Conservation (phyloP, 306 rosid genomes). For the Quercus glauca region DNA sequence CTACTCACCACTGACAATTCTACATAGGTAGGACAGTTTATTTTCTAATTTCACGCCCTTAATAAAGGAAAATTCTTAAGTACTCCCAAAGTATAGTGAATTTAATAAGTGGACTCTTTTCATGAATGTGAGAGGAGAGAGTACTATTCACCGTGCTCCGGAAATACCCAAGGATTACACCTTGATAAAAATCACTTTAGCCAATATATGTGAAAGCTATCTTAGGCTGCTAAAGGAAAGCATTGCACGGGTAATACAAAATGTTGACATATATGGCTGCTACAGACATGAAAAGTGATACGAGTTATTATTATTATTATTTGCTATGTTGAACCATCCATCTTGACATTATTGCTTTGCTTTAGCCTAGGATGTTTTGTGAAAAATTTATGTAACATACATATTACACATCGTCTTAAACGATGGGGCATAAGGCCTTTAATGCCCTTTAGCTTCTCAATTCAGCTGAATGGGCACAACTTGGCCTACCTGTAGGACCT, state of each 20-base stretch:
- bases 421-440: slow-evolving; percentile 9
- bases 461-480: slow-evolving; percentile 16
- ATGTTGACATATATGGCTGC: background rate
- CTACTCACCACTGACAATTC: background rate
- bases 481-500: slow-evolving; percentile 32
- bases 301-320: background rate
- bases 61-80: background rate
- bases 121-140: too few species aligned
- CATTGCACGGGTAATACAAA: background rate
- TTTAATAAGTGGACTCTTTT: too few species aligned
- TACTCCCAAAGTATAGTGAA: too few species aligned
- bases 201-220: background rate
- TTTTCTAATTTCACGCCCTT: background rate
- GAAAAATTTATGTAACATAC: background rate
- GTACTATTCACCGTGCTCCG: too few species aligned
- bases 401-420: background rate
- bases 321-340: background rate
- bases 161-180: background rate
- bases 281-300: background rate
- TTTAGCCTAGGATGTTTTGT: background rate
- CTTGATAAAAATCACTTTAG: background rate
- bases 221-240: background rate
- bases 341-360: background rate
- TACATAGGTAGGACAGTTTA: background rate
- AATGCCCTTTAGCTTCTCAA: slow-evolving; percentile 4